phyloP scores from a whole-genome alignment of 768 basidiomycete species.

The Suillus fuscotomentosus region DNA sequence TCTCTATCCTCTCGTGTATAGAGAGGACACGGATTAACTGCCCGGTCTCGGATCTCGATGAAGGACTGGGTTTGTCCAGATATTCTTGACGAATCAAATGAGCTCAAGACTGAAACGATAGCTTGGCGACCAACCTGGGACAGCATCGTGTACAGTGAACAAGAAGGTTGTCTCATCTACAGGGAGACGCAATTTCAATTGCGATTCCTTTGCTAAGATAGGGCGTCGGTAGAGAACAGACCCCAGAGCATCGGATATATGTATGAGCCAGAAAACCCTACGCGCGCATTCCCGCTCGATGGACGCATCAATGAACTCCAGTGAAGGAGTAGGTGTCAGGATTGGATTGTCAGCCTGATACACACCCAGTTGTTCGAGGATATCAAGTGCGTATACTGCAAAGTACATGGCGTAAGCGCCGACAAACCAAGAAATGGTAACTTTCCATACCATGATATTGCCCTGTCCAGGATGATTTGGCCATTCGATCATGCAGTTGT shows the following conservation, averaged over 20 bases:
- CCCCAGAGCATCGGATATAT: constrained; percentile 53
- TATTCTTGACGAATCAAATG: constrained; percentile 49
- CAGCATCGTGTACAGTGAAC: constrained; percentile 46
- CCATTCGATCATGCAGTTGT: constrained; percentile 60
- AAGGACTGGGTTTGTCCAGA: constrained; percentile 58
- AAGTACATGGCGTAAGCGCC: constrained; percentile 12
- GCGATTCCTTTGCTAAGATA: constrained; percentile 37
- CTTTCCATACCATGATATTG: constrained; percentile 29
- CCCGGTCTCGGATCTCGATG: constrained; percentile 62
- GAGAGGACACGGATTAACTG: constrained; percentile 70
- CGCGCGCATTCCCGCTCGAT: constrained; percentile 80
- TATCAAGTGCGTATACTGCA: constrained; percentile 61
- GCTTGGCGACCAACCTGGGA: constrained; percentile 25
- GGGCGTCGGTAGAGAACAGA: constrained; percentile 36
- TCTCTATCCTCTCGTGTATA: constrained; percentile 62
- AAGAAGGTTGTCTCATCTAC: constrained; percentile 83
- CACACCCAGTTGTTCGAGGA: constrained; percentile 66
- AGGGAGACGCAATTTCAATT: constrained; percentile 66
- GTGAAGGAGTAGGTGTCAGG: constrained; percentile 55
- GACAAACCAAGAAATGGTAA: background rate
- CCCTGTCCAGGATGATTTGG: constrained; percentile 33
- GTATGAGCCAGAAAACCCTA: constrained; percentile 79
- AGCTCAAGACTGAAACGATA: constrained; percentile 1
- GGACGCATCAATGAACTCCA: constrained; percentile 56
- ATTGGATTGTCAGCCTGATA: constrained; percentile 61